A percentile compares a stretch with the other conserved stretches of the same genome.
Evolutionary conservation across 345 rosid species (phyloP).

Genomic region (Populus nigra): DNA sequence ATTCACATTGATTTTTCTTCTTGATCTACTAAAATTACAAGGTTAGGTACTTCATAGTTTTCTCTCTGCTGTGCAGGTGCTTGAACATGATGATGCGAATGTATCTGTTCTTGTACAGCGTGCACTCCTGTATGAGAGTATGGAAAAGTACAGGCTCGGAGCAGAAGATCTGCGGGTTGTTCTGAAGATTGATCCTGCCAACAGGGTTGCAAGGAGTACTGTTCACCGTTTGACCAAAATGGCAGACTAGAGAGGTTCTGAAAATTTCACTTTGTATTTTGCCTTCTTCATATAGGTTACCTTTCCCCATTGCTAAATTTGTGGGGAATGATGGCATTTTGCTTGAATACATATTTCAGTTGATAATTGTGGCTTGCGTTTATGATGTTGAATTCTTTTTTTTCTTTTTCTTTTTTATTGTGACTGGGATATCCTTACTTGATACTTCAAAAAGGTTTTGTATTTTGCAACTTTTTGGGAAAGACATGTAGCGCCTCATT

Average conservation of each 20-base stretch:
- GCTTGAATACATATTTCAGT: not conserved
- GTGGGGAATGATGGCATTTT: constrained; percentile 10
- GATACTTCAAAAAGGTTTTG: not conserved
- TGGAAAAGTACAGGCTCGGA: constrained; percentile 96
- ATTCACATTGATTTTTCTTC: not conserved
- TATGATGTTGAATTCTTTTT: not conserved
- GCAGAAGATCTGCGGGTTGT: constrained; percentile 94
- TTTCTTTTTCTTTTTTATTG: constrained; percentile 1
- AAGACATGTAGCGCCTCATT: no score
- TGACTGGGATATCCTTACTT: not conserved
- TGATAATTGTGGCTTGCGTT: not conserved
- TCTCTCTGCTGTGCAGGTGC: constrained; percentile 49
- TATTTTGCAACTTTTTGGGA: not conserved
- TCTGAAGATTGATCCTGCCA: constrained; percentile 80
- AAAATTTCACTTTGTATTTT: not conserved
- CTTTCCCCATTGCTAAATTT: constrained; percentile 9
- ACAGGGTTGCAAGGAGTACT: constrained; percentile 94
- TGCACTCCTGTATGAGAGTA: constrained; percentile 91
- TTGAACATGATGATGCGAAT: constrained; percentile 63
- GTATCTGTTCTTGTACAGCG: constrained; percentile 80
- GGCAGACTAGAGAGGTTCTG: constrained; percentile 47
- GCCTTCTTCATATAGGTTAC: not conserved
- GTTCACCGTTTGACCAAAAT: constrained; percentile 82
- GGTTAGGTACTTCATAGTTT: not conserved
- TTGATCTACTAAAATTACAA: not conserved